Percentiles rank a stretch among this genome's conserved stretches.
phyloP scores from a whole-genome alignment of 2,329 filamentous ascomycete species.

The Neodidymelliopsis sp. region DNA sequence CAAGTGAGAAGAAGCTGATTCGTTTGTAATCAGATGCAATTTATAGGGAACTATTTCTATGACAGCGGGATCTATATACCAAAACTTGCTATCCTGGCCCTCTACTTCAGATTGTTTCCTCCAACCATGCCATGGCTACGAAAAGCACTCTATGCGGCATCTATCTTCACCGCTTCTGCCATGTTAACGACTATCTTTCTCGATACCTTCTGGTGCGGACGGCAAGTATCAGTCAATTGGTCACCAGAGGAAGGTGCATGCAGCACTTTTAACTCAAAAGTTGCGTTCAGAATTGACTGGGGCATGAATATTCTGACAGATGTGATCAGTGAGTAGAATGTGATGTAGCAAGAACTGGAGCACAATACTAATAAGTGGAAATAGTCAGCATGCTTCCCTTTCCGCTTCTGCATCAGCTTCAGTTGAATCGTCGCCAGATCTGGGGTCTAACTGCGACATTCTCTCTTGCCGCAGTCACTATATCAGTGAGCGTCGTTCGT shows the following conservation, averaged over 20 bases:
- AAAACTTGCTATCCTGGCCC: constrained; percentile 26
- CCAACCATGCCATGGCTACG: constrained; percentile 26
- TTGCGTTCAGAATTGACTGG: constrained; percentile 30
- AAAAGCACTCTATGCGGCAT: constrained; percentile 20
- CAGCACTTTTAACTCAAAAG: constrained; percentile 28
- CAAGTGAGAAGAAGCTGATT: neutral
- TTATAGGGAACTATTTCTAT: constrained; percentile 29
- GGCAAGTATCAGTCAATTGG: constrained; percentile 29
- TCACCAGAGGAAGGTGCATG: constrained; percentile 24
- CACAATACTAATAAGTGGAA: neutral
- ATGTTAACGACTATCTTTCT: constrained; percentile 27
- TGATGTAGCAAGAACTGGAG: neutral
- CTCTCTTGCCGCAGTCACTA: constrained; percentile 31
- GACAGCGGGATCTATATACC: constrained; percentile 30
- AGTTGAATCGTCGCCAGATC: constrained; percentile 30
- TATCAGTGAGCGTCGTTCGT: constrained; percentile 31
- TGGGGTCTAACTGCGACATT: constrained; percentile 34
- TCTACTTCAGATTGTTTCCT: constrained; percentile 28
- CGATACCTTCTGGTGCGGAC: constrained; percentile 31
- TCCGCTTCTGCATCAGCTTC: constrained; percentile 29
- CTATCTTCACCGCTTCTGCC: constrained; percentile 16
- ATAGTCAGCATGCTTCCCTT: constrained; percentile 34
- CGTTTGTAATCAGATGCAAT: constrained; percentile 19
- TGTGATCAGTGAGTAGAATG: constrained; percentile 16
- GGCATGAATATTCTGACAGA: constrained; percentile 23